Evolutionary conservation across 2,329 filamentous ascomycete species (phyloP).

Genomic region (Calonectria pseudoreteaudii): DNA sequence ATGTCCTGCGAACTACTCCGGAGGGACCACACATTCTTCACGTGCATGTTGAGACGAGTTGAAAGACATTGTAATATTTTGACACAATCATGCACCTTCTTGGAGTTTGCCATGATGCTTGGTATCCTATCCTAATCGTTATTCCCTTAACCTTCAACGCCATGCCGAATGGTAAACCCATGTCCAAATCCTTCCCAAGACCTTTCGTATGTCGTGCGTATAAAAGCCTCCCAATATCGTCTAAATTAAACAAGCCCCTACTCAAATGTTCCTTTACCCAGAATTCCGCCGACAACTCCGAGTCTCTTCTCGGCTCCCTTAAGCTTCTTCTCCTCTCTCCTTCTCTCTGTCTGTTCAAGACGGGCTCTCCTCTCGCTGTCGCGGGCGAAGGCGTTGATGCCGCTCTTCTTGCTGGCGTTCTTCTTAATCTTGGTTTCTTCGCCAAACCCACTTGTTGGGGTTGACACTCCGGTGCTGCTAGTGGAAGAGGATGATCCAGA

Average conservation of each 20-base stretch:
- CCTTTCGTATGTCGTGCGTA: conserved; percentile 4
- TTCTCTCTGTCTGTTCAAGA: conserved; percentile 67
- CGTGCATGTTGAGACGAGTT: neutral
- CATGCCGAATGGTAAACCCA: conserved; percentile 21
- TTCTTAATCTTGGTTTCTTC: conserved; percentile 70
- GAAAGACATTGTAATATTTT: neutral
- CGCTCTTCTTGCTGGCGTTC: conserved; percentile 69
- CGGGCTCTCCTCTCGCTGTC: conserved; percentile 68
- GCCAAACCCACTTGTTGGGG: conserved; percentile 53
- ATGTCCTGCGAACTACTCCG: neutral
- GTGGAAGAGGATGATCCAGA: conserved; percentile 50
- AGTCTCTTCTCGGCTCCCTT: conserved; percentile 68
- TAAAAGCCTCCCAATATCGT: conserved; percentile 26
- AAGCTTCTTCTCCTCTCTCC: conserved; percentile 68
- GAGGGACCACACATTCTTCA: neutral
- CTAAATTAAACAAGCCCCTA: conserved; percentile 32
- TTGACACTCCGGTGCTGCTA: conserved; percentile 48
- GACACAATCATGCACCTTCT: neutral
- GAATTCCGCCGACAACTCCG: conserved; percentile 68
- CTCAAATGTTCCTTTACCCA: conserved; percentile 63
- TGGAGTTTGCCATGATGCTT: neutral
- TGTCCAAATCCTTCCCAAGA: neutral
- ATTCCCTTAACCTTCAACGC: conserved; percentile 28
- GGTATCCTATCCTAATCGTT: neutral
- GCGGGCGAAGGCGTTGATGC: conserved; percentile 70